phyloP scores from a whole-genome alignment of 2,329 filamentous ascomycete genomes.

The Venturia effusa region DNA sequence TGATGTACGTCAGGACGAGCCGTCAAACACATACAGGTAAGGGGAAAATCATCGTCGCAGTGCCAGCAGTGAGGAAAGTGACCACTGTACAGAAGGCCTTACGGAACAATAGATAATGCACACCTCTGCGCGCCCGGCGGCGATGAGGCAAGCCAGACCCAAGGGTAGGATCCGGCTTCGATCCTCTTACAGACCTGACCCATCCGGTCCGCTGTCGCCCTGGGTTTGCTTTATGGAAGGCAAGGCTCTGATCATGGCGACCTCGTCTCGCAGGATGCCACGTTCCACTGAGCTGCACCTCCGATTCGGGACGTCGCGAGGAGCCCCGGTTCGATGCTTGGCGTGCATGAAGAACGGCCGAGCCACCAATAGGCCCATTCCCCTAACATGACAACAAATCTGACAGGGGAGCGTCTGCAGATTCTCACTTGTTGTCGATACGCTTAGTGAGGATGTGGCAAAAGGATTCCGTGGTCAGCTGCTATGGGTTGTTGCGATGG shows the following conservation, averaged over 20 bases:
- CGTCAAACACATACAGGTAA: constrained; percentile 1
- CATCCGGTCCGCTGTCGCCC: background rate
- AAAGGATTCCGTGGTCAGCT: background rate
- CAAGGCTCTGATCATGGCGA: background rate
- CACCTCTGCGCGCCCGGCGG: background rate
- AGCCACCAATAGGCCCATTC: background rate
- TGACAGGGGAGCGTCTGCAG: background rate
- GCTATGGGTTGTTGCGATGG: background rate
- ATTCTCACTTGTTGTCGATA: background rate
- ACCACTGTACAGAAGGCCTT: background rate
- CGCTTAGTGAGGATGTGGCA: background rate
- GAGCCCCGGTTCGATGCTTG: background rate
- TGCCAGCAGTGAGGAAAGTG: background rate
- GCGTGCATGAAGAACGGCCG: constrained; percentile 4
- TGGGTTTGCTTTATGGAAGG: background rate
- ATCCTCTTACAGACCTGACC: background rate
- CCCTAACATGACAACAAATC: background rate
- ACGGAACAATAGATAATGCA: constrained; percentile 3
- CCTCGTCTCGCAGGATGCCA: background rate
- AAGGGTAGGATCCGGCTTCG: background rate
- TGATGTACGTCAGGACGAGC: background rate
- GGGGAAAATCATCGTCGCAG: background rate
- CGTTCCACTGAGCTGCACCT: background rate
- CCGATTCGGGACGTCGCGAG: background rate
- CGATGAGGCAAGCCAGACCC: background rate